Evolutionary conservation across 2,329 filamentous ascomycete species (phyloP).

Genomic region (Cercospora sojina): DNA sequence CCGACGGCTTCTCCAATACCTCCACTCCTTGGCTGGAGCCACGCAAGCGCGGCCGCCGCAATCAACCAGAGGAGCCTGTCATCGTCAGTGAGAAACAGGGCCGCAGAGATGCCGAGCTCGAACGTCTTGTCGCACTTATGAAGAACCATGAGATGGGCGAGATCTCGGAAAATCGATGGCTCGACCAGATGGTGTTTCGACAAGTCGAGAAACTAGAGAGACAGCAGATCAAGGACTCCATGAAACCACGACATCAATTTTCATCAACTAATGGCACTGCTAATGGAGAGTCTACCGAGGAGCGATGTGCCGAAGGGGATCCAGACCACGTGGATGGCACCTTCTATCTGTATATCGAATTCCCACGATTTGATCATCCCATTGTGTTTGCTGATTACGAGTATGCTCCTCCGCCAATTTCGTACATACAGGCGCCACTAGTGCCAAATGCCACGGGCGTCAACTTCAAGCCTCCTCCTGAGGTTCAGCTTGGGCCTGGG

Average conservation of each 20-base stretch:
- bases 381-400: conserved; percentile 94
- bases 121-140: conserved; percentile 82
- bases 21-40: conserved; percentile 70
- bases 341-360: conserved; percentile 84
- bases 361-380: conserved; percentile 92
- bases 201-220: conserved; percentile 70
- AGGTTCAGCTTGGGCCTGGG: conserved; percentile 86
- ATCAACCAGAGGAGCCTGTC: conserved; percentile 62
- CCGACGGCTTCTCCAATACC: conserved; percentile 79
- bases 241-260: conserved; percentile 18
- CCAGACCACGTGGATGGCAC: conserved; percentile 57
- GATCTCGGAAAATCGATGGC: conserved; percentile 88
- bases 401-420: conserved; percentile 81
- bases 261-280: background rate
- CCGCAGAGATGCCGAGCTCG: conserved; percentile 65
- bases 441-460: conserved; percentile 67
- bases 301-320: conserved; percentile 40
- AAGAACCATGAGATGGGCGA: conserved; percentile 99
- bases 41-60: conserved; percentile 53
- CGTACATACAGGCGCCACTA: conserved; percentile 54
- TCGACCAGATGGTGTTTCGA: conserved; percentile 91
- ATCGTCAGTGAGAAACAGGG: conserved; percentile 38
- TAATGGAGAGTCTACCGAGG: conserved; percentile 14
- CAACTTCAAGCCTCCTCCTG: conserved; percentile 74
- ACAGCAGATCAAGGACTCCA: conserved; percentile 42